Base-by-base conservation (phyloP, 306 rosid species). In the Sophora flavescens region DNA sequence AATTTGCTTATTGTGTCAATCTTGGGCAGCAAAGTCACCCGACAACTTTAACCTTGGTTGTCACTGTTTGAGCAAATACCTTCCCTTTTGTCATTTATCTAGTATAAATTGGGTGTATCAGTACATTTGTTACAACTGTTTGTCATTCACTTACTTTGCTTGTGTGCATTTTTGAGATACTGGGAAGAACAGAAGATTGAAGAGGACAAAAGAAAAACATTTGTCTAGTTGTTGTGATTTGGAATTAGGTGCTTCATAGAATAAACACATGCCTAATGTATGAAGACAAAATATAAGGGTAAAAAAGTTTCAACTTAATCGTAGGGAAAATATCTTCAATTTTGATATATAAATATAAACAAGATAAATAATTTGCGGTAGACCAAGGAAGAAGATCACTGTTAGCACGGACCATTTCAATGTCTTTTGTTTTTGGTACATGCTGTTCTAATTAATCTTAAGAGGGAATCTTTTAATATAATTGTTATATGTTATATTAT, bases 111-210 rank as follows among this genome's bases (percentile, higher is more conserved):
- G 66, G 39, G 8, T 54, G 44, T 36, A 47, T 58, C 36, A 6
- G 2, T 33, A 50, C 17, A 44, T 11, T 13, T 28, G 14, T 47
- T 13, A 22, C 51, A 17, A 22, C 16, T 44, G 26, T 67, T 36
- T 56, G 36, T 53, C 58, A 12, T 64, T 16, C 17, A 63, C 32
- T 12, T 58, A n/a, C 48, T 72, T 39, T 52, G 41, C 17, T 63
- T 44, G 16, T 13, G 39, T 67, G 59, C 12, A n/a, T 22, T 58
- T 53, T 72, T 26, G 26, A 62, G 44, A 52, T 53, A 17, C 3
- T 10, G 51, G 54, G 22, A 56, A 11, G 65, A 39, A 32, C 36
- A 51, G 58, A 63, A n/a, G 57, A 72, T 32, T 70, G 68, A 72
- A 72, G 28, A 42, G 26, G 30, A 17, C 35, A 38, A 53, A 18